Percentiles rank a stretch among this genome's conserved stretches.
Evolutionary conservation across 305 asterid species (phyloP).

Genomic region (Fraxinus ornus): DNA sequence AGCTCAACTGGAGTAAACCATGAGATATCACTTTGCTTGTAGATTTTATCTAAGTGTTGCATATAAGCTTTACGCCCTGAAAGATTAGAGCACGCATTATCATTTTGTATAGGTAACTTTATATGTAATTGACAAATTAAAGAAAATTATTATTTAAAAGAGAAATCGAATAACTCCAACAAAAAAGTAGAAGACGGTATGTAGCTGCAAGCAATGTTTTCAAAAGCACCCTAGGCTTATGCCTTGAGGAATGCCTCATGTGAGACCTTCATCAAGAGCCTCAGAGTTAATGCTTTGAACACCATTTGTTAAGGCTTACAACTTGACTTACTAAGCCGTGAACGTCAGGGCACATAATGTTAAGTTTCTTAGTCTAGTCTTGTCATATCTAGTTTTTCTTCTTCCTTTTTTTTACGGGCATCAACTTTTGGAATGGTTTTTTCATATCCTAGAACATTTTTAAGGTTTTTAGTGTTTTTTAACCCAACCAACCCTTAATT

Average conservation of each 20-base stretch:
- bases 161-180: neutral
- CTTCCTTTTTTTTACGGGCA: neutral
- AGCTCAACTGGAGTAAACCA: slow-evolving; percentile 99
- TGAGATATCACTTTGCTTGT: slow-evolving; percentile 84
- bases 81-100: slow-evolving; percentile 15
- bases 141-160: neutral
- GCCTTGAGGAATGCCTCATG: neutral
- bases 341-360: neutral
- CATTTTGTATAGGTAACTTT: slow-evolving; percentile 15
- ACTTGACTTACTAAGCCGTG: neutral
- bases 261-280: neutral
- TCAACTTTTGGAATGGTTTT: neutral
- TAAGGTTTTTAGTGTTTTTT: neutral
- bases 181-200: neutral
- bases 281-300: neutral
- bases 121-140: slow-evolving; percentile 8
- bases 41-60: slow-evolving; percentile 76
- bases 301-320: neutral
- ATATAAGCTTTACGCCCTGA: slow-evolving; percentile 83
- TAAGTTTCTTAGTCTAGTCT: neutral
- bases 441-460: neutral
- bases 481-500: neutral
- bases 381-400: neutral
- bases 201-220: neutral
- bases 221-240: neutral